Evolutionary conservation across 2,329 filamentous ascomycete species (phyloP).

Genomic region (Torrubiella hemipterigena): DNA sequence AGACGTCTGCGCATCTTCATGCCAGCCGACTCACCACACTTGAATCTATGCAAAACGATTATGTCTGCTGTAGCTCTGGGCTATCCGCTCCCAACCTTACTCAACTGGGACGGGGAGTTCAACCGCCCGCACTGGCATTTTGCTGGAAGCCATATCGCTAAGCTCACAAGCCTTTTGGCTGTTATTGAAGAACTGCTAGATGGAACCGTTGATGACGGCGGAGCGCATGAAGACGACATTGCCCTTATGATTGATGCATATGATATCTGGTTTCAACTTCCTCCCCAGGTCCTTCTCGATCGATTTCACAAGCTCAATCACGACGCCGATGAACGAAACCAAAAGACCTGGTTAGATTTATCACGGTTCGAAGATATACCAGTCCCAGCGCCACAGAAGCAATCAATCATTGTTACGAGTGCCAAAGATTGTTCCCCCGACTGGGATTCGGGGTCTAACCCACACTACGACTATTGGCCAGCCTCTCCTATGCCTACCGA

Average conservation of each 20-base stretch:
- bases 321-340: conserved; percentile 18
- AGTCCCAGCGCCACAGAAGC: conserved; percentile 7
- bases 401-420: conserved; percentile 19
- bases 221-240: conserved; percentile 17
- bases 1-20: conserved; percentile 23
- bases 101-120: conserved; percentile 26
- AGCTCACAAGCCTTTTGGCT: conserved; percentile 20
- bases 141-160: conserved; percentile 24
- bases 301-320: conserved; percentile 22
- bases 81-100: conserved; percentile 21
- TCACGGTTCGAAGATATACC: too few species aligned
- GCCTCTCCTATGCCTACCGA: conserved; percentile 19
- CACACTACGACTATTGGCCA: conserved; percentile 23
- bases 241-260: conserved; percentile 24
- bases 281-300: conserved; percentile 21
- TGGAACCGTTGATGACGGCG: conserved; percentile 5
- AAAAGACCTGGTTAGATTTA: conserved; percentile 14
- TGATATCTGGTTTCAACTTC: conserved; percentile 27
- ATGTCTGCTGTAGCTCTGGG: conserved; percentile 25
- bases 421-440: conserved; percentile 23
- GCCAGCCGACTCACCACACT: conserved; percentile 21
- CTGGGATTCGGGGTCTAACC: conserved; percentile 19
- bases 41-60: conserved; percentile 25
- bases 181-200: conserved; percentile 17
- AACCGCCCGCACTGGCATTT: conserved; percentile 24